phyloP scores from a whole-genome alignment of 2,329 filamentous ascomycete species.

The Pseudogymnoascus sp. region DNA sequence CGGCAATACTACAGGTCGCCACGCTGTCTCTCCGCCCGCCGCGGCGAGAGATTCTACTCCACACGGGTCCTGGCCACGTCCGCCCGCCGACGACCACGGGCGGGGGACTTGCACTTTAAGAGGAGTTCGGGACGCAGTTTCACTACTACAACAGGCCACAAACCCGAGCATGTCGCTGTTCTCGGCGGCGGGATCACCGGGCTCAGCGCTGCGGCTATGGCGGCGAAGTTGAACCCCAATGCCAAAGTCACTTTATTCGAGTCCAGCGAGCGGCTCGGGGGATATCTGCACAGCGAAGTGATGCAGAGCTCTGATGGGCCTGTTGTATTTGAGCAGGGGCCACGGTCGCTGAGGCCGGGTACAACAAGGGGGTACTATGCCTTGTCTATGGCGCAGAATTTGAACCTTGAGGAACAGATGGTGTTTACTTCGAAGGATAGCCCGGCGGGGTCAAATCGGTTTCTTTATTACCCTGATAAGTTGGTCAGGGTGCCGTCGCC shows the following conservation, averaged over 20 bases:
- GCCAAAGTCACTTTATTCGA: constrained; percentile 78
- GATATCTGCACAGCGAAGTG: constrained; percentile 68
- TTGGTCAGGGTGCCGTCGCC: constrained; percentile 54
- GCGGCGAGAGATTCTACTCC: not conserved
- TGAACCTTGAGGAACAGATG: constrained; percentile 49
- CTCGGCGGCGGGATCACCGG: constrained; percentile 79
- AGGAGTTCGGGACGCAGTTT: not conserved
- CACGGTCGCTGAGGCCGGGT: constrained; percentile 41
- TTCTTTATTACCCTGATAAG: constrained; percentile 81
- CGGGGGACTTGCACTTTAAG: not conserved
- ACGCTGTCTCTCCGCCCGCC: constrained; percentile 15
- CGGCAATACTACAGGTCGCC: constrained; percentile 22
- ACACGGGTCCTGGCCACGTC: not conserved
- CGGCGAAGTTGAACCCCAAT: constrained; percentile 58
- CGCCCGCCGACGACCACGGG: not conserved
- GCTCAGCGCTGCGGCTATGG: constrained; percentile 67
- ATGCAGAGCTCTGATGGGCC: constrained; percentile 50
- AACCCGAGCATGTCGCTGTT: constrained; percentile 46
- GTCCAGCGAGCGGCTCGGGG: constrained; percentile 58
- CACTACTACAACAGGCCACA: not conserved
- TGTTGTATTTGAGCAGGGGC: constrained; percentile 75
- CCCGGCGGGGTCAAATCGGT: constrained; percentile 55
- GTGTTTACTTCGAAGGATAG: constrained; percentile 42
- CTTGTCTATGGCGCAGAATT: constrained; percentile 31
- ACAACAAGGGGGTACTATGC: constrained; percentile 21